phyloP scores from a whole-genome alignment of 2,329 filamentous ascomycete genomes.

The Pezicula radicicola region DNA sequence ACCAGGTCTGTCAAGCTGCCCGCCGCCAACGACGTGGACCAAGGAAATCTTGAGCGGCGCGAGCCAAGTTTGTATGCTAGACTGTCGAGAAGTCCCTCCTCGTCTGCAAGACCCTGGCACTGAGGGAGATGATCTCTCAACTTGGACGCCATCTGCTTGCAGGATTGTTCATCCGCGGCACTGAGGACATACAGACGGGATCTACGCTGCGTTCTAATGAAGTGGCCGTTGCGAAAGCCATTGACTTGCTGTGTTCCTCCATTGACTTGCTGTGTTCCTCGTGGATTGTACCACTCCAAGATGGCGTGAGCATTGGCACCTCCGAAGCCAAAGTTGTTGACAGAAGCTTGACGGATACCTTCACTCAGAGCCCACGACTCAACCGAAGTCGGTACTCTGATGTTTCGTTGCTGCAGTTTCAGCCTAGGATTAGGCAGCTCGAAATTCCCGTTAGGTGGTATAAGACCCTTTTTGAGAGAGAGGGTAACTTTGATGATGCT shows the following conservation, averaged over 20 bases:
- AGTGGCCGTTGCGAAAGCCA: not conserved
- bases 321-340: conserved; percentile 17
- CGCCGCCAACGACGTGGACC: not conserved
- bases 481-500: conserved; percentile 34
- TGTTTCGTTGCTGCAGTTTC: conserved; percentile 26
- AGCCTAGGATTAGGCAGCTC: conserved; percentile 30
- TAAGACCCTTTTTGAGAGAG: conserved; percentile 35
- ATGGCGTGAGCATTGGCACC: conserved; percentile 31
- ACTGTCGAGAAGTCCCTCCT: not conserved
- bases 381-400: conserved; percentile 17
- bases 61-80: conserved; percentile 4
- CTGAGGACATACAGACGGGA: too few species aligned
- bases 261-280: not conserved
- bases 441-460: conserved; percentile 36
- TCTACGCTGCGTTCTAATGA: too few species aligned
- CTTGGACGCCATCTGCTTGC: not conserved
- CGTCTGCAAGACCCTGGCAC: not conserved
- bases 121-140: not conserved
- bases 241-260: too few species aligned
- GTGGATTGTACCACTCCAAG: conserved; percentile 21
- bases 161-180: not conserved
- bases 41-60: conserved; percentile 3
- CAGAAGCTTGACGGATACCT: conserved; percentile 3
- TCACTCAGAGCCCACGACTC: conserved; percentile 7
- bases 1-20: not conserved